These are phyloP conservation scores for Lasiosphaeria hispida DNA, from an alignment of 495 filamentous ascomycete species.

Conservation along the genomic window DNA sequence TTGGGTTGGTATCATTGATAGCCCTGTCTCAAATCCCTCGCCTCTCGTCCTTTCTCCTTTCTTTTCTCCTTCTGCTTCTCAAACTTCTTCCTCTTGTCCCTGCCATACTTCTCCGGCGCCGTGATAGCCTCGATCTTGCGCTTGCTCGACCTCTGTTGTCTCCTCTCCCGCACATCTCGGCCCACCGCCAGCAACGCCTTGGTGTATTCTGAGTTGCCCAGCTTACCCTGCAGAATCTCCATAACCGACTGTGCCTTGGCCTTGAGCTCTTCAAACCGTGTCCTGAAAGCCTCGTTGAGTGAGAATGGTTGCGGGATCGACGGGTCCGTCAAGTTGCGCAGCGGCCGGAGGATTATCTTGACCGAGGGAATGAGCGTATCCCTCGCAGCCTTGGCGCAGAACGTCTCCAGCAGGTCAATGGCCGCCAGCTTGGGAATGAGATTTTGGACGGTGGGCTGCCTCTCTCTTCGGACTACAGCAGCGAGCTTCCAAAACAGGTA, in stretches of 20 bases:
- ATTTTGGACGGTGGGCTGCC: constrained; percentile 57
- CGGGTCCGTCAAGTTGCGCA: constrained; percentile 80
- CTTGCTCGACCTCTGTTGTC: constrained; percentile 74
- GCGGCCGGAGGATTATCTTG: constrained; percentile 67
- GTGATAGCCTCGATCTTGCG: constrained; percentile 80
- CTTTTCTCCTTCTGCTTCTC: constrained; percentile 81
- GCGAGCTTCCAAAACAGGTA: constrained; percentile 75
- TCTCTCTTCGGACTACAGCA: constrained; percentile 74
- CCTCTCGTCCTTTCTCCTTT: constrained; percentile 69
- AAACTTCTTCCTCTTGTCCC: constrained; percentile 79
- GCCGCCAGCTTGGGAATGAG: constrained; percentile 72
- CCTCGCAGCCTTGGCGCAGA: constrained; percentile 54
- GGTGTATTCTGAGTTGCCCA: constrained; percentile 79
- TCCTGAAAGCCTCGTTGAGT: constrained; percentile 62
- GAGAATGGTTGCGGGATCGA: constrained; percentile 67
- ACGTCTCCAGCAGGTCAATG: constrained; percentile 66
- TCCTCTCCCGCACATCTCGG: constrained; percentile 62
- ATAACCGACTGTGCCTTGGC: constrained; percentile 69
- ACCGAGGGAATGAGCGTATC: constrained; percentile 59
- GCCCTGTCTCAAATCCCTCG: constrained; percentile 59
- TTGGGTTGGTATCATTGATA: constrained; percentile 11
- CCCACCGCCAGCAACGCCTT: constrained; percentile 64
- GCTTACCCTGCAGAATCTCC: constrained; percentile 71
- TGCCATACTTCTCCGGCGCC: constrained; percentile 72
- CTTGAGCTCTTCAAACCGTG: constrained; percentile 63